Percentiles rank a stretch among this genome's conserved stretches.
Evolutionary conservation across 306 rosid genomes (phyloP).

Genomic region (Medicago arabica): DNA sequence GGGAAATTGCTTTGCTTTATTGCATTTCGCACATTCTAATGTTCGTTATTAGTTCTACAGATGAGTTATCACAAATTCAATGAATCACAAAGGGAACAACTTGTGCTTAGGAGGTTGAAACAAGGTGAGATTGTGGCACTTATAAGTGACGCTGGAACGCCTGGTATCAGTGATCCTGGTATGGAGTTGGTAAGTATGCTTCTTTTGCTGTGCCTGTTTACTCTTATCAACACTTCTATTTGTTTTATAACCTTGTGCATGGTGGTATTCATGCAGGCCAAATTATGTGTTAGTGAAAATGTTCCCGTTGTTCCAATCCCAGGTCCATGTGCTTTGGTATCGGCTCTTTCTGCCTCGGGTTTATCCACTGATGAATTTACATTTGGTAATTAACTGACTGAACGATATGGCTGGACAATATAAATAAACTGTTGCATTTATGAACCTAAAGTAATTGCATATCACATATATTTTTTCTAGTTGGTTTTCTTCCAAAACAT

Average conservation of each 20-base stretch:
- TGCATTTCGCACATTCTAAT: slow-evolving; percentile 43
- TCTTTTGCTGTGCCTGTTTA: background rate
- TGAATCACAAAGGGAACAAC: slow-evolving; percentile 81
- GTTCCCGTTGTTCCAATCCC: slow-evolving; percentile 87
- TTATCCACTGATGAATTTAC: slow-evolving; percentile 78
- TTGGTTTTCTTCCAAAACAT: slow-evolving; percentile 89
- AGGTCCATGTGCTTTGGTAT: slow-evolving; percentile 88
- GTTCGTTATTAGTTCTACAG: slow-evolving; percentile 52
- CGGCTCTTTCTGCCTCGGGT: slow-evolving; percentile 94
- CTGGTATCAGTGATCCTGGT: slow-evolving; percentile 95
- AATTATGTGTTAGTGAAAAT: slow-evolving; percentile 72
- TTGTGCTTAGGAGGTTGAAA: slow-evolving; percentile 83
- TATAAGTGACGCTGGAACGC: slow-evolving; percentile 90
- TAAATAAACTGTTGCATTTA: background rate
- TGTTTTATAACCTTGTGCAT: background rate
- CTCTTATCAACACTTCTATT: background rate
- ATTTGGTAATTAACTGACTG: slow-evolving; percentile 63
- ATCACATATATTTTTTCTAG: slow-evolving; percentile 47
- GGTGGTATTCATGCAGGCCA: slow-evolving; percentile 65
- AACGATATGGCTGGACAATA: slow-evolving; percentile 24
- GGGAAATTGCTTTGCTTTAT: background rate
- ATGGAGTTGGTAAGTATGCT: slow-evolving; percentile 70
- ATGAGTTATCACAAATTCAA: slow-evolving; percentile 94
- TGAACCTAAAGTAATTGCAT: slow-evolving; percentile 27
- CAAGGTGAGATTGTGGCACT: slow-evolving; percentile 88